Conservation (phyloP, 352 stramenopile genomes). For the Pilasporangium apinafurcum region DNA sequence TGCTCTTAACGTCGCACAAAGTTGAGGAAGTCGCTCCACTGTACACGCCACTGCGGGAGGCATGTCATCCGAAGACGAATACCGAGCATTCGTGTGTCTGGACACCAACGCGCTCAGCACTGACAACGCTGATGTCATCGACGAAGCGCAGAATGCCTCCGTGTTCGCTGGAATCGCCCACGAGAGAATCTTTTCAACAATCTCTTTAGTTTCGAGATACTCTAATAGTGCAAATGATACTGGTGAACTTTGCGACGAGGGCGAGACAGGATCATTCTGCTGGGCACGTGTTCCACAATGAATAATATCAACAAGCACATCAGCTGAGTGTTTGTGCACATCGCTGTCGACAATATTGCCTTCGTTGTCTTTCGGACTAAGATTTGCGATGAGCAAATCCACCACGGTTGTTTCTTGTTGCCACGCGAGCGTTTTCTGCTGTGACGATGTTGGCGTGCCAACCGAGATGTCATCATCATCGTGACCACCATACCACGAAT, state of each 20-base stretch:
- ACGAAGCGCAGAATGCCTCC: constrained; percentile 37
- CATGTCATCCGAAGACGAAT: constrained; percentile 57
- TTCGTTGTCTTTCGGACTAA: constrained; percentile 27
- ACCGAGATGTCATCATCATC: constrained; percentile 69
- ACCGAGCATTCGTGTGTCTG: constrained; percentile 71
- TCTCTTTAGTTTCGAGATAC: constrained; percentile 68
- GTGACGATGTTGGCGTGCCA: constrained; percentile 47
- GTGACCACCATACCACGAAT: constrained; percentile 64
- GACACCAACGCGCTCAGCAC: constrained; percentile 73
- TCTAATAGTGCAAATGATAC: constrained; percentile 70
- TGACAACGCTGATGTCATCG: constrained; percentile 75
- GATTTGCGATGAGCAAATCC: constrained; percentile 52
- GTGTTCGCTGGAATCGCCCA: constrained; percentile 38
- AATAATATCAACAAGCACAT: constrained; percentile 83
- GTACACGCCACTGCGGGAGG: constrained; percentile 46
- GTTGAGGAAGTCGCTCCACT: constrained; percentile 51
- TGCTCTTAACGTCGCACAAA: constrained; percentile 54
- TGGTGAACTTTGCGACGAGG: constrained; percentile 38
- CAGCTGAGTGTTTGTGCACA: constrained; percentile 77
- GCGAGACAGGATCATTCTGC: constrained; percentile 61
- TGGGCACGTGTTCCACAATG: constrained; percentile 75
- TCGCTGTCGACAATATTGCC: constrained; percentile 46
- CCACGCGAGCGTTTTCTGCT: constrained; percentile 70
- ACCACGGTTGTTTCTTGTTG: constrained; percentile 68
- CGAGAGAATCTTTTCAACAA: constrained; percentile 61